Conservation (phyloP, 345 rosid species). For the Citrus trifoliata region DNA sequence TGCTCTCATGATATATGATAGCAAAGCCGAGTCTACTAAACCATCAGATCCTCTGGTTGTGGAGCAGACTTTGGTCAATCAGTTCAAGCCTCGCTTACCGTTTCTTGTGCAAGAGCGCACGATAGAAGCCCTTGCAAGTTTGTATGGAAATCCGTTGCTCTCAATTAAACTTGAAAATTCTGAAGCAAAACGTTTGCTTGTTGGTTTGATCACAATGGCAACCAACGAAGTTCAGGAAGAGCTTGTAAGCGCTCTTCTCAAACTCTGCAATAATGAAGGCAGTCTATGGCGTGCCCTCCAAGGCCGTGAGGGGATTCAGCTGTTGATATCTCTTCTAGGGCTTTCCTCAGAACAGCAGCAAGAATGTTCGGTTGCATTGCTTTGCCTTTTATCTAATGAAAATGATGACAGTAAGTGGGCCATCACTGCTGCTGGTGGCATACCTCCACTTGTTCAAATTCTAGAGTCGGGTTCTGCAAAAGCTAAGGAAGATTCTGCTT, state of each 20-base stretch:
- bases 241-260: conserved; percentile 81
- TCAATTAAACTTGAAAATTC: conserved; percentile 71
- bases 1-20: conserved; percentile 98
- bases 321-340: conserved; percentile 97
- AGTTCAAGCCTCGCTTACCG: conserved; percentile 80
- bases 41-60: conserved; percentile 71
- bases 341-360: conserved; percentile 99
- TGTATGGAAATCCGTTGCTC: conserved; percentile 88
- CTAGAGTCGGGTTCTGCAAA: conserved; percentile 95
- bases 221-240: conserved; percentile 93
- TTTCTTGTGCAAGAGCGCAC: conserved; percentile 98
- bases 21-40: conserved; percentile 76
- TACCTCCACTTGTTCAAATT: conserved; percentile 99
- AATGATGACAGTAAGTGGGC: conserved; percentile 99
- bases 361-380: conserved; percentile 98
- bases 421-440: conserved; percentile 99
- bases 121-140: conserved; percentile 96
- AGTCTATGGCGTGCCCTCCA: conserved; percentile 94
- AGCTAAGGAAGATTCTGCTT: conserved; percentile 99
- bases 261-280: conserved; percentile 82
- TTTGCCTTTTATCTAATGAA: conserved; percentile 88
- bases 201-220: conserved; percentile 98
- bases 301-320: conserved; percentile 98
- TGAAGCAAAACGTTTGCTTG: conserved; percentile 95
- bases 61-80: conserved; percentile 88